Conservation (phyloP, 495 filamentous ascomycete species). For the Pseudomonodictys pantanalensis region DNA sequence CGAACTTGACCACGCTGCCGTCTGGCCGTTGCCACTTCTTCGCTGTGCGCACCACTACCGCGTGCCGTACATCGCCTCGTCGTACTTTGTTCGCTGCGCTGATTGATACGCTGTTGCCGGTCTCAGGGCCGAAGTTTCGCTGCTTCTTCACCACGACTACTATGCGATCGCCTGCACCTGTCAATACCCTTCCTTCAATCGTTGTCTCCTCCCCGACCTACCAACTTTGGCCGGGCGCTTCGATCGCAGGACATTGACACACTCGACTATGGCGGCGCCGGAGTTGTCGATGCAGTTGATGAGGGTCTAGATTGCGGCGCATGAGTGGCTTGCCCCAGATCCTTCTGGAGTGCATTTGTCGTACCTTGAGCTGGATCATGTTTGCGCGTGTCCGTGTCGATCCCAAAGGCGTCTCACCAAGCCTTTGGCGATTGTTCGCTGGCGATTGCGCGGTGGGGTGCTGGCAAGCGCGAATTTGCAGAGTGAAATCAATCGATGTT, state of each 20-base stretch:
- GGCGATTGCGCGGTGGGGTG: neutral
- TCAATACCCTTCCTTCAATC: neutral
- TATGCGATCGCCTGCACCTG: conserved; percentile 78
- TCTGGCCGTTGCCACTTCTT: conserved; percentile 84
- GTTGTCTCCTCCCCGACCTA: conserved; percentile 41
- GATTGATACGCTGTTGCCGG: conserved; percentile 52
- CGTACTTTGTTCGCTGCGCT: conserved; percentile 85
- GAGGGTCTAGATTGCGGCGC: conserved; percentile 68
- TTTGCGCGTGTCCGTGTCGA: conserved; percentile 39
- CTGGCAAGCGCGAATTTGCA: neutral
- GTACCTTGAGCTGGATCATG: conserved; percentile 99
- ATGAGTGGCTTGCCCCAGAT: conserved; percentile 9
- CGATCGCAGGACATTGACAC: conserved; percentile 85
- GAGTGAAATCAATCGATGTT: neutral
- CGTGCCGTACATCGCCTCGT: conserved; percentile 94
- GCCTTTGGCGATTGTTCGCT: neutral
- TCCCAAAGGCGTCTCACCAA: neutral
- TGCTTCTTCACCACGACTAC: conserved; percentile 98
- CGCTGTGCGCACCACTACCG: conserved; percentile 85
- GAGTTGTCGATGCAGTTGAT: conserved; percentile 99
- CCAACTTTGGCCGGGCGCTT: conserved; percentile 88
- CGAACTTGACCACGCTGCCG: conserved; percentile 86
- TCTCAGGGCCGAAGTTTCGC: conserved; percentile 69
- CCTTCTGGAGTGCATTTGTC: neutral
- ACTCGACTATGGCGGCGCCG: conserved; percentile 95